Evolutionary conservation across 306 rosid species (phyloP).

Genomic region (Biancaea sappan): DNA sequence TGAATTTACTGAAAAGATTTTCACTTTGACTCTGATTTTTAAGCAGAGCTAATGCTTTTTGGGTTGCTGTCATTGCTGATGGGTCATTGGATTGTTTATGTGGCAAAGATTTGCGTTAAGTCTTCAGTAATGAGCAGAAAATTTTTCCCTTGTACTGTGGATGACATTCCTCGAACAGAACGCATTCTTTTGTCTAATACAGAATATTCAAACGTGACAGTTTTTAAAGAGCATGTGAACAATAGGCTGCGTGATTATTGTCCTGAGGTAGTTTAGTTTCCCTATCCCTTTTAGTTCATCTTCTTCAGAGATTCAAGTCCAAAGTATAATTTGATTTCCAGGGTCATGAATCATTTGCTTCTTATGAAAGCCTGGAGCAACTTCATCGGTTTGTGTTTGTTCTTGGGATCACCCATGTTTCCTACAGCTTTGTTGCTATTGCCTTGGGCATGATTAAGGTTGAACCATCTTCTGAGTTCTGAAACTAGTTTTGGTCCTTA

Average conservation of each 20-base stretch:
- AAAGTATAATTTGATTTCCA: conserved; percentile 39
- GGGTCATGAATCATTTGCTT: conserved; percentile 91
- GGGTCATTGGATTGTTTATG: conserved; percentile 86
- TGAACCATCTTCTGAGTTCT: conserved; percentile 25
- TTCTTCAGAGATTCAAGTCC: background rate
- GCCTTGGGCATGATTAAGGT: conserved; percentile 89
- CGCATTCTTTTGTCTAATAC: conserved; percentile 33
- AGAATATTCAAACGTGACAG: conserved; percentile 46
- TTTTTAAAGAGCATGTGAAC: conserved; percentile 39
- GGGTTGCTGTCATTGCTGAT: conserved; percentile 86
- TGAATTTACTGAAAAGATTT: background rate
- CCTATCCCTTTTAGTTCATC: background rate
- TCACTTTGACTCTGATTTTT: conserved; percentile 20
- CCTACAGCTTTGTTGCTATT: conserved; percentile 76
- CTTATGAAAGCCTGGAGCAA: conserved; percentile 88
- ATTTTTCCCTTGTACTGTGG: conserved; percentile 72
- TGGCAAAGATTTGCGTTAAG: conserved; percentile 87
- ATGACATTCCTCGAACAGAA: conserved; percentile 26
- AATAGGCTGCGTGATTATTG: conserved; percentile 52
- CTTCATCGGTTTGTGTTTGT: conserved; percentile 87
- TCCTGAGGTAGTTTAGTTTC: conserved; percentile 62
- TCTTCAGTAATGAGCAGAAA: conserved; percentile 62
- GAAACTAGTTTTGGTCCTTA: background rate
- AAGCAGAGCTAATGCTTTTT: conserved; percentile 86
- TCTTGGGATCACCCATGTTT: conserved; percentile 81